Evolutionary conservation across 176 grass and related monocot genomes (phyloP).

Genomic region (Raddia distichophylla): DNA sequence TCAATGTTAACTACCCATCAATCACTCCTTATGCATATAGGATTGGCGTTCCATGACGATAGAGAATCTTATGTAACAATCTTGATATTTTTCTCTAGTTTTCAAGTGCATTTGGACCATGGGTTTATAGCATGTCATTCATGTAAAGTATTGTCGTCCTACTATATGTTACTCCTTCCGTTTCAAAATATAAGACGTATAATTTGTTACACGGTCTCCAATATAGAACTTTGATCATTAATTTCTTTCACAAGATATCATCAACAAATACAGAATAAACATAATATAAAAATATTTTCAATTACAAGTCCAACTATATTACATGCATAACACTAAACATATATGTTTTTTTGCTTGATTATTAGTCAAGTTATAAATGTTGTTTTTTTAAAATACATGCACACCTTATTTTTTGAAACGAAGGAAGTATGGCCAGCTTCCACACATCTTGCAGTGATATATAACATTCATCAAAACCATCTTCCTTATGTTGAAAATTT

Average conservation of each 20-base stretch:
- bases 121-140: not conserved
- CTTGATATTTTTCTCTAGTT: constrained; percentile 4
- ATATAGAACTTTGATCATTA: no score
- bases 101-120: constrained; percentile 29
- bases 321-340: no score
- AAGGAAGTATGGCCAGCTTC: not conserved
- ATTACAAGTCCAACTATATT: no score
- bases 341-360: no score
- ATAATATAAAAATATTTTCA: no score
- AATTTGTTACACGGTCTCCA: no score
- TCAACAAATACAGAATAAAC: no score
- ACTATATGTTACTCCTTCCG: not conserved
- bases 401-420: no score
- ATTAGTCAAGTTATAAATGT: no score
- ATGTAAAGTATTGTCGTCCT: not conserved
- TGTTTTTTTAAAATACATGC: no score
- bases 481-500: not conserved
- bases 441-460: not conserved
- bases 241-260: no score
- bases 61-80: constrained; percentile 4
- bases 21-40: constrained; percentile 46
- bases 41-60: constrained; percentile 14
- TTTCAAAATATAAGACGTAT: no score
- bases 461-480: not conserved
- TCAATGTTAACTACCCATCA: constrained; percentile 62